A percentile compares a stretch with the other conserved stretches of the same genome.
Conservation (phyloP, 2,329 filamentous ascomycete genomes). For the Nakataea oryzae region DNA sequence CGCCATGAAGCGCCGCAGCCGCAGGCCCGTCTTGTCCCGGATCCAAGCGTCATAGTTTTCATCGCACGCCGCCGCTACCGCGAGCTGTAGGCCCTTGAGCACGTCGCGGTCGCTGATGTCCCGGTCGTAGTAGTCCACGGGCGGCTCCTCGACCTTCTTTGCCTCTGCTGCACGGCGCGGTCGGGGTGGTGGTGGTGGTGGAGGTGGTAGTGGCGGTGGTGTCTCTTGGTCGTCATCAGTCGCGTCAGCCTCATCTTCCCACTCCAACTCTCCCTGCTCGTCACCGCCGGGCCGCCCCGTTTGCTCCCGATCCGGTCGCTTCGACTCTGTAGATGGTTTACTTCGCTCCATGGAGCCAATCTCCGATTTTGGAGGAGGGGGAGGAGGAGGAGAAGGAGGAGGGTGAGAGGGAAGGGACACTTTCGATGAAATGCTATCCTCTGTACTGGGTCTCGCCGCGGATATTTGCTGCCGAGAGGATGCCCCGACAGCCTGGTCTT, state of each 20-base stretch:
- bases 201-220: not conserved
- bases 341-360: not conserved
- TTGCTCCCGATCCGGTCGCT: not conserved
- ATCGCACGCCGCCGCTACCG: conserved; percentile 44
- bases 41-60: conserved; percentile 42
- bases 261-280: not conserved
- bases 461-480: too few species aligned
- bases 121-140: conserved; percentile 21
- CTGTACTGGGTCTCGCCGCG: not conserved
- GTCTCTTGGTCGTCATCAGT: not conserved
- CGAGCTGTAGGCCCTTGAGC: conserved; percentile 42
- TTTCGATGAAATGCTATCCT: not conserved
- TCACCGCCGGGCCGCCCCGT: not conserved
- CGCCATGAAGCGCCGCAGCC: conserved; percentile 43
- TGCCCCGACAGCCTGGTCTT: not conserved
- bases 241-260: not conserved
- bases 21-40: conserved; percentile 36
- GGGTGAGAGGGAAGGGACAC: not conserved
- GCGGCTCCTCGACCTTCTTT: not conserved
- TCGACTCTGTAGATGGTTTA: not conserved
- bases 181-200: not conserved
- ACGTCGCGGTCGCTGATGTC: conserved; percentile 39
- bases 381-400: not conserved
- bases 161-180: not conserved
- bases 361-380: not conserved